Base-by-base conservation (phyloP, 805 yeast genomes). In the Starmerella bombicola region DNA sequence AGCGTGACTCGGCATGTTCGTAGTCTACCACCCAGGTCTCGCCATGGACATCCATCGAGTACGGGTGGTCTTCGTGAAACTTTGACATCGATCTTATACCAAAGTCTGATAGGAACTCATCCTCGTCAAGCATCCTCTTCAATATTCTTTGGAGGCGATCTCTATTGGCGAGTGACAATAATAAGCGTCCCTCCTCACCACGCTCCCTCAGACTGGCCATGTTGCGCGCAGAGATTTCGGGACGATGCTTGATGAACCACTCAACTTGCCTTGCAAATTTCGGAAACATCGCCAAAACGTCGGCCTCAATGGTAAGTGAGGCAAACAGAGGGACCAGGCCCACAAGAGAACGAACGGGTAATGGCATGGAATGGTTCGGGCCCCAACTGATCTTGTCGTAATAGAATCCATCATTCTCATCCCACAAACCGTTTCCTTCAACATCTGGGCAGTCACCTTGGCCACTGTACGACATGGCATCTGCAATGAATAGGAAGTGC, bases 261-360 rank as follows among this genome's bases (percentile, higher is more conserved):
- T 77, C 74, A 43, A 86, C 70, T 50, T 95, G 69, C 56, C 78
- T 78, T 52, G 78, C 78, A 62, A 86, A 85, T 35, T 78, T 73
- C 17, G 93, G 93, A 65, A 82, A 83, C 52, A 71, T 70, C 34
- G 77, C 74, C 41, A 86, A 63, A 35, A 81, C 61, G 50, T 80
- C 86, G 0, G 94, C 93, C 59, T 86, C 95, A 50, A 85, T 66
- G 3, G 95, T 84, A 55, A 83, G 68, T 2, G 85, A 74, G 4
- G 95, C 96, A 63, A 82, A 86, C 45, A 85, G 65, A 15, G 96
- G 96, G 54, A 85, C 84, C 53, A 85, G 70, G 0, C 96, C 95
- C 38, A 85, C 96, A 39, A 85, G 69, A 0, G 95, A 85, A 49
- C 94, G 68, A 17, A 85, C 86, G 5, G 91, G 93, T 51, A 85